phyloP scores from a whole-genome alignment of 2,329 filamentous ascomycete species.

The Periconia digitata region DNA sequence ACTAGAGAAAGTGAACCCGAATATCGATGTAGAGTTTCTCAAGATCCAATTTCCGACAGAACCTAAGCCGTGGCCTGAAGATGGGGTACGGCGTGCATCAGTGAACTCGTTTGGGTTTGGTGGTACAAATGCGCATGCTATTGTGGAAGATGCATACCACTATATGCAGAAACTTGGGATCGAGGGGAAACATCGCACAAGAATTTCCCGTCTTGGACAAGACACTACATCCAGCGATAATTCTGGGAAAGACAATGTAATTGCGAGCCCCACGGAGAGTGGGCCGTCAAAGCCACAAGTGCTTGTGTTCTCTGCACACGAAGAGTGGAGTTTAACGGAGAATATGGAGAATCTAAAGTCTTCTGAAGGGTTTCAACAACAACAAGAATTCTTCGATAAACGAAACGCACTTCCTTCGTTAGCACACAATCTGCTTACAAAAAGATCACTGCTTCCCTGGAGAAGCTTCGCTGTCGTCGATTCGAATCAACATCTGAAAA shows the following conservation, averaged over 20 bases:
- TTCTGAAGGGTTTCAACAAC: too few relatives aligned
- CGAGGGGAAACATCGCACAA: constrained; percentile 4
- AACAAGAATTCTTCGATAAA: too few relatives aligned
- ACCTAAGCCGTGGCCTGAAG: background rate
- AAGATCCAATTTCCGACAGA: background rate
- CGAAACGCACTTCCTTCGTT: too few relatives aligned
- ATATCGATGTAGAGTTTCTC: constrained; percentile 1
- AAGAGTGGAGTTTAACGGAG: background rate
- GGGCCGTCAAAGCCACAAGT: too few relatives aligned
- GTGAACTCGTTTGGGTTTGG: constrained; percentile 15
- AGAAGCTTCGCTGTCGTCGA: background rate
- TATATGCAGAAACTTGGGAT: constrained; percentile 1
- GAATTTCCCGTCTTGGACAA: background rate
- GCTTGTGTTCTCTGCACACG: background rate
- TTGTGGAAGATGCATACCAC: constrained; percentile 27
- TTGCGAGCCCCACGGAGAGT: too few relatives aligned
- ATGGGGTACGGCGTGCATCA: too few relatives aligned
- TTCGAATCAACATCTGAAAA: background rate
- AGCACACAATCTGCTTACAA: background rate
- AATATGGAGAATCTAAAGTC: too few relatives aligned
- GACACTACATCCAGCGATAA: too few relatives aligned
- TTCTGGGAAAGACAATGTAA: too few relatives aligned
- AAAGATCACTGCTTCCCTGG: background rate
- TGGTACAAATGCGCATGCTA: constrained; percentile 12
- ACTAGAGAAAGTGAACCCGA: constrained; percentile 9